Evolutionary conservation across 331 rosid species (phyloP).

Genomic region (Telfairia occidentalis): DNA sequence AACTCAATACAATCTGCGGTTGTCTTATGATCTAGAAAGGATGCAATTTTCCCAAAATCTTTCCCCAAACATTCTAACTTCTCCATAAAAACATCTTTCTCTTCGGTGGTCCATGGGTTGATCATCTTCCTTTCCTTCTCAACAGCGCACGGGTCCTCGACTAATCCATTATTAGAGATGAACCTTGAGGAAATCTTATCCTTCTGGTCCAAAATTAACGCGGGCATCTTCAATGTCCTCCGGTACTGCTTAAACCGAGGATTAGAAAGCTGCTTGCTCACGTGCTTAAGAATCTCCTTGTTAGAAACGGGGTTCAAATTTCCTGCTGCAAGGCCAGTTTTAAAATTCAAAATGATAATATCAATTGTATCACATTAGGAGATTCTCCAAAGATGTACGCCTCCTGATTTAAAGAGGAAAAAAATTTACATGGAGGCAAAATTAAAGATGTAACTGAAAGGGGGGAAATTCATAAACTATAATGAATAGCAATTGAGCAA

Average conservation of each 20-base stretch:
- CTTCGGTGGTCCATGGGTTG: slow-evolving; percentile 85
- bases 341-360: slow-evolving; percentile 11
- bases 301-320: slow-evolving; percentile 52
- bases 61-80: slow-evolving; percentile 59
- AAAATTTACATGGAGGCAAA: slow-evolving; percentile 3
- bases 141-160: slow-evolving; percentile 72
- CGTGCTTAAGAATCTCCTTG: slow-evolving; percentile 38
- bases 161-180: slow-evolving; percentile 61
- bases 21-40: slow-evolving; percentile 83
- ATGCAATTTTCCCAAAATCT: slow-evolving; percentile 71
- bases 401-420: slow-evolving; percentile 13
- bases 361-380: slow-evolving; percentile 13
- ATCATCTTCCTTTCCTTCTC: slow-evolving; percentile 70
- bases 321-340: slow-evolving; percentile 40
- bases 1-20: slow-evolving; percentile 92
- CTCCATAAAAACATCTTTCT: slow-evolving; percentile 55
- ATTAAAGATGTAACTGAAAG: neutral
- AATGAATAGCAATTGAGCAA: neutral
- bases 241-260: slow-evolving; percentile 44
- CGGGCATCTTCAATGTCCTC: slow-evolving; percentile 75
- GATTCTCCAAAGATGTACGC: slow-evolving; percentile 13
- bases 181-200: slow-evolving; percentile 60
- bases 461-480: neutral
- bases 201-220: slow-evolving; percentile 61
- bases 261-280: slow-evolving; percentile 59